phyloP scores from a whole-genome alignment of 805 yeast genomes.

The Hanseniaspora lindneri region DNA sequence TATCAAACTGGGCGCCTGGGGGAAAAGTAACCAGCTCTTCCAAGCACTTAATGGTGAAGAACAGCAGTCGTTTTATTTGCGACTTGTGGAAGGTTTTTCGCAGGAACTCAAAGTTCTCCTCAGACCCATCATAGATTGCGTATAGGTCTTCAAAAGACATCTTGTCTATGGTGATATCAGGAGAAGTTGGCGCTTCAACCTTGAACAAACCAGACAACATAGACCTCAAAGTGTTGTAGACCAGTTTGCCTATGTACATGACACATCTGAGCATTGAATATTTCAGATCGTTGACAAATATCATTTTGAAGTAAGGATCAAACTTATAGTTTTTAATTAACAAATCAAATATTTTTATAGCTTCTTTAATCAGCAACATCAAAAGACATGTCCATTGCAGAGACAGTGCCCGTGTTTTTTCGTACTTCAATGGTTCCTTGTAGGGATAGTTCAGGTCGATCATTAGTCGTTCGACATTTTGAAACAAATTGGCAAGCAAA shows the following conservation, averaged over 20 bases:
- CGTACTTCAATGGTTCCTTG: not conserved
- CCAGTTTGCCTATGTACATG: not conserved
- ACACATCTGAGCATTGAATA: not conserved
- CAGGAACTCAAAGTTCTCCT: not conserved
- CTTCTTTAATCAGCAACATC: not conserved
- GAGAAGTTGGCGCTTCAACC: not conserved
- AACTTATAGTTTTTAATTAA: not conserved
- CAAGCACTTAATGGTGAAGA: not conserved
- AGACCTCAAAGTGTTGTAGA: not conserved
- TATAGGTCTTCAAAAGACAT: not conserved
- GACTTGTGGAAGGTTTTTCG: not conserved
- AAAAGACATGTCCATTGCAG: slow-evolving; percentile 3
- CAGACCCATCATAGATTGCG: not conserved
- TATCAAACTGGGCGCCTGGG: not conserved
- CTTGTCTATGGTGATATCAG: not conserved
- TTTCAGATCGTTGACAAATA: not conserved
- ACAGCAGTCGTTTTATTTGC: not conserved
- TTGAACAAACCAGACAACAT: slow-evolving; percentile 5
- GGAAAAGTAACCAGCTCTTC: not conserved
- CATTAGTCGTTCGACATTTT: not conserved
- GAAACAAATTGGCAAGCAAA: not conserved
- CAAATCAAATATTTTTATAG: not conserved
- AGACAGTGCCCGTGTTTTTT: not conserved
- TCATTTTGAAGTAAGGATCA: not conserved
- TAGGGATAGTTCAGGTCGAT: not conserved